Percentiles rank a stretch among this genome's conserved stretches.
These are phyloP conservation scores for Sordariomycetes sp. DNA, from an alignment of 2,329 filamentous ascomycete genomes.

Conservation along the genomic window DNA sequence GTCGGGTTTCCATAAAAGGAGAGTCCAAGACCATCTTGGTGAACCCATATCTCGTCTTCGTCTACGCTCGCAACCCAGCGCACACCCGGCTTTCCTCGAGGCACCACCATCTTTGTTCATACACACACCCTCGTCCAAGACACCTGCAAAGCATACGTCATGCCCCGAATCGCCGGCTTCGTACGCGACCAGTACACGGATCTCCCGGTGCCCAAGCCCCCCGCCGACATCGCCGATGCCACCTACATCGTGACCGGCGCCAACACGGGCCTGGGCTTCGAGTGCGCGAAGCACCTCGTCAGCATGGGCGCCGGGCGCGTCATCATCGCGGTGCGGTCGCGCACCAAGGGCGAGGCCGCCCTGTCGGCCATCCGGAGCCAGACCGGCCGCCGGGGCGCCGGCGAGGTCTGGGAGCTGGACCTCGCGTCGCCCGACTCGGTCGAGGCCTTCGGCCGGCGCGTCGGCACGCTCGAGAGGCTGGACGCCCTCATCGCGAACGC, in stretches of 20 bases:
- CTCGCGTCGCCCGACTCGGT: conserved; percentile 24
- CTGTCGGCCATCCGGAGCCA: not conserved
- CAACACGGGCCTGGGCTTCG: conserved; percentile 21
- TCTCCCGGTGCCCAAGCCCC: not conserved
- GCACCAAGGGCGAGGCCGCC: conserved; percentile 5
- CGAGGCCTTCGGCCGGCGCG: conserved; percentile 20
- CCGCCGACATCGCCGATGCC: not conserved
- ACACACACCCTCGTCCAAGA: not conserved
- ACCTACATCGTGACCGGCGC: conserved; percentile 21
- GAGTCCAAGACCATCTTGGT: too few relatives aligned
- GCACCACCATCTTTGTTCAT: not conserved
- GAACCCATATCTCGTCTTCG: too few relatives aligned
- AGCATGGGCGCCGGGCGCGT: conserved; percentile 16
- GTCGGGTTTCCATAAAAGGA: too few relatives aligned
- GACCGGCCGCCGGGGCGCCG: conserved; percentile 7
- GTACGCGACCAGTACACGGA: not conserved
- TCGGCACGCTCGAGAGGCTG: conserved; percentile 22
- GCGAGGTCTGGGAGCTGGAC: conserved; percentile 35
- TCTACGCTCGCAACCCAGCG: too few relatives aligned
- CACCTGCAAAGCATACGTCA: not conserved
- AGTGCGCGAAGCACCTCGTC: conserved; percentile 21
- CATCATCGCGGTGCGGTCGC: conserved; percentile 19
- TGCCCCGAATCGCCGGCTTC: not conserved
- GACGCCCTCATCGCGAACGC: conserved; percentile 33
- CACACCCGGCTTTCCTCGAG: not conserved